phyloP scores from a whole-genome alignment of 768 basidiomycete species.

The Suillus occidentalis region DNA sequence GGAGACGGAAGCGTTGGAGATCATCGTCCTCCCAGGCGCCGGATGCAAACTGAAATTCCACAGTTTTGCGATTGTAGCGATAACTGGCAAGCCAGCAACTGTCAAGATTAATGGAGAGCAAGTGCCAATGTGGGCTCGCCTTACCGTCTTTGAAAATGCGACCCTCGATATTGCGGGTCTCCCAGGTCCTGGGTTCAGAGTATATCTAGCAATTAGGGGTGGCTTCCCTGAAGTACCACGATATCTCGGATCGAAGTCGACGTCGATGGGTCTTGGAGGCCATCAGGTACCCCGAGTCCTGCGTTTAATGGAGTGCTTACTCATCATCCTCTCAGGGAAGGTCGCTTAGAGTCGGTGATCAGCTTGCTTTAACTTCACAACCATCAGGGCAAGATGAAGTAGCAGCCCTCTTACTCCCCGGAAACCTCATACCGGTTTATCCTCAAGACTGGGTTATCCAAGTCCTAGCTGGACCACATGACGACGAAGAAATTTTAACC shows the following conservation, averaged over 20 bases:
- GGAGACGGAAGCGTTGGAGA: constrained; percentile 56
- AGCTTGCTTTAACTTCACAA: constrained; percentile 40
- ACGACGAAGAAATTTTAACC: constrained; percentile 55
- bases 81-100: constrained; percentile 51
- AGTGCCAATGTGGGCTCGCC: constrained; percentile 48
- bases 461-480: constrained; percentile 64
- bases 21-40: constrained; percentile 45
- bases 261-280: constrained; percentile 61
- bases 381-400: constrained; percentile 21
- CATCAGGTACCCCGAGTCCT: constrained; percentile 43
- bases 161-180: constrained; percentile 40
- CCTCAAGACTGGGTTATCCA: constrained; percentile 50
- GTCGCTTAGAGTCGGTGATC: constrained; percentile 49
- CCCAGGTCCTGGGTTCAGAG: constrained; percentile 44
- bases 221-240: constrained; percentile 57
- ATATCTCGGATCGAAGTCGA: constrained; percentile 66
- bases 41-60: constrained; percentile 51
- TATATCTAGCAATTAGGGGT: constrained; percentile 56
- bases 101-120: constrained; percentile 43
- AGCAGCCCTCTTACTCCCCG: constrained; percentile 23
- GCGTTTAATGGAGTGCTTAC: constrained; percentile 7
- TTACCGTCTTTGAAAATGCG: constrained; percentile 45
- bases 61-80: constrained; percentile 45
- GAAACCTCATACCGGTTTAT: constrained; percentile 41
- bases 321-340: constrained; percentile 42